These are phyloP conservation scores for Moesziomyces sp. DNA, from an alignment of 1,284 basidiomycete species.

Conservation along the genomic window DNA sequence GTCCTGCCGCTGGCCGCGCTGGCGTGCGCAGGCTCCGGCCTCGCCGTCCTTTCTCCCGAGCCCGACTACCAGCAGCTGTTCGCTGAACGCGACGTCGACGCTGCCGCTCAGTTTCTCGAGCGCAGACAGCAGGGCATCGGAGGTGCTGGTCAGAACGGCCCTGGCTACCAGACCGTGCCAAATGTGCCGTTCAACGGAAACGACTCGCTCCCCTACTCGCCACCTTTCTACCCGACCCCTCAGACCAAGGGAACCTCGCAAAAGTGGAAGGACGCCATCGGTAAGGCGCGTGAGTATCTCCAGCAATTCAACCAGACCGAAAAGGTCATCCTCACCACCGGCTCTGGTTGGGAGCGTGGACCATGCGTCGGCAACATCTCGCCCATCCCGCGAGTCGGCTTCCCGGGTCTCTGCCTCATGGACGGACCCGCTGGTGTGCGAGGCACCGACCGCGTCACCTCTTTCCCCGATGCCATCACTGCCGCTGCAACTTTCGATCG, in stretches of 20 bases:
- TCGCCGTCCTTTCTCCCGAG: slow-evolving; percentile 21
- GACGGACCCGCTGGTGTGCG: slow-evolving; percentile 75
- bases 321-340: slow-evolving; percentile 70
- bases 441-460: slow-evolving; percentile 66
- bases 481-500: slow-evolving; percentile 78
- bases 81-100: slow-evolving; percentile 15
- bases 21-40: slow-evolving; percentile 30
- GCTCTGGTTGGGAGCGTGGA: slow-evolving; percentile 46
- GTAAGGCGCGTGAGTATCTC: slow-evolving; percentile 70
- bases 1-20: slow-evolving; percentile 21
- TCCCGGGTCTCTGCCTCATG: slow-evolving; percentile 76
- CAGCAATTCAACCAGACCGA: slow-evolving; percentile 69
- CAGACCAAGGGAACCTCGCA: slow-evolving; percentile 39
- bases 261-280: slow-evolving; percentile 75
- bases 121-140: slow-evolving; percentile 44
- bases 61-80: slow-evolving; percentile 38
- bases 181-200: slow-evolving; percentile 40
- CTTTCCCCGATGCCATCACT: slow-evolving; percentile 80
- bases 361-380: slow-evolving; percentile 60
- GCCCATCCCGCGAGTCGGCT: slow-evolving; percentile 73
- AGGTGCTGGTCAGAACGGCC: slow-evolving; percentile 35
- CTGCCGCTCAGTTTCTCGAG: slow-evolving; percentile 17
- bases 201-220: slow-evolving; percentile 54
- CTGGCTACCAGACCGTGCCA: slow-evolving; percentile 42
- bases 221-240: slow-evolving; percentile 54